A percentile compares a stretch with the other conserved stretches of the same genome.
Evolutionary conservation across 768 basidiomycete genomes (phyloP).

Genomic region (Suillus subaureus): DNA sequence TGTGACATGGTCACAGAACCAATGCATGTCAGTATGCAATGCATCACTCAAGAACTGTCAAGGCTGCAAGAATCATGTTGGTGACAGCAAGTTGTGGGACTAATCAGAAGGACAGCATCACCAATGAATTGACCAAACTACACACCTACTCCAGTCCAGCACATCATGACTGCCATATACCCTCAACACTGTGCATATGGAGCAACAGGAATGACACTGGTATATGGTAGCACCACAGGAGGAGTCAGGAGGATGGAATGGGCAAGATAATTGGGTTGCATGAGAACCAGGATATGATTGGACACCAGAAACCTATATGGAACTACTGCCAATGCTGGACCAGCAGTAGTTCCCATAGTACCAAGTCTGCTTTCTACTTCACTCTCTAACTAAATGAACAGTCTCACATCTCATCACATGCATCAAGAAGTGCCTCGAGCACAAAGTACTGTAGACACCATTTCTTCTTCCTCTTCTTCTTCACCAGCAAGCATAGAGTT

Average conservation of each 20-base stretch:
- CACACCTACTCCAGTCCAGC: background rate
- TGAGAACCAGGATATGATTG: background rate
- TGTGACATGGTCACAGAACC: too few relatives aligned
- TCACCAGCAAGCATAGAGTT: background rate
- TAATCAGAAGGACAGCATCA: background rate
- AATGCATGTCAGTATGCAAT: too few relatives aligned
- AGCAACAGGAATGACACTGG: background rate
- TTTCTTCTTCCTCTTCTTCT: too few relatives aligned
- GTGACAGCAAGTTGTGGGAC: background rate
- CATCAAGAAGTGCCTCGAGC: background rate
- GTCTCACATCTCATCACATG: too few relatives aligned
- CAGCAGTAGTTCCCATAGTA: background rate
- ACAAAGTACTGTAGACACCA: background rate
- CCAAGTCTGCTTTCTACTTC: background rate
- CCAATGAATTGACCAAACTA: background rate
- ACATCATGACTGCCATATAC: background rate
- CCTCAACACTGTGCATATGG: background rate
- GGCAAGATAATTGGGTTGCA: background rate
- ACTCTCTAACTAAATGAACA: background rate
- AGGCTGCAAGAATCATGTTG: background rate
- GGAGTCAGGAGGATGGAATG: background rate
- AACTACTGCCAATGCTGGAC: background rate
- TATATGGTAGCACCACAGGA: background rate
- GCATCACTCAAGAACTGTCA: accelerated
- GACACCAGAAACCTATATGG: background rate